Evolutionary conservation across 2,329 filamentous ascomycete genomes (phyloP).

Genomic region (Hypoxylon sp.): DNA sequence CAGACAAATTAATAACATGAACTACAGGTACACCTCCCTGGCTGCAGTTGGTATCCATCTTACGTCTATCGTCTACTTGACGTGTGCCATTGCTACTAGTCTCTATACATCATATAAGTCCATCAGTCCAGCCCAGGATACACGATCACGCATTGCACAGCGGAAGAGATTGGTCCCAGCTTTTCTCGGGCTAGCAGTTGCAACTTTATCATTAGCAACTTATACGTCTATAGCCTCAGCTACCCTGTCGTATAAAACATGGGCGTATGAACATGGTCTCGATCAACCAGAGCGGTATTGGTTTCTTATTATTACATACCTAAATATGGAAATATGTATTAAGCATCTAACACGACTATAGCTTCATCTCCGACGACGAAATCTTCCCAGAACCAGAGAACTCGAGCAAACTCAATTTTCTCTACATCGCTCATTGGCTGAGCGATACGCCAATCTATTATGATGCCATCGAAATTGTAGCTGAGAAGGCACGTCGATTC

Average conservation of each 20-base stretch:
- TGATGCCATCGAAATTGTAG: slow-evolving; percentile 69
- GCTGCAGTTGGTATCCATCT: slow-evolving; percentile 52
- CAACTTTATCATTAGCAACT: slow-evolving; percentile 52
- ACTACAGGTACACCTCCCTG: slow-evolving; percentile 55
- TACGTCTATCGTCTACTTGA: slow-evolving; percentile 53
- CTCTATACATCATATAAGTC: slow-evolving; percentile 57
- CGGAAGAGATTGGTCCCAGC: slow-evolving; percentile 54
- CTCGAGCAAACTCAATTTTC: slow-evolving; percentile 57
- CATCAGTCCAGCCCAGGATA: slow-evolving; percentile 56
- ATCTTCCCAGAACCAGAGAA: slow-evolving; percentile 50
- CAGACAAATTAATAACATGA: slow-evolving; percentile 19
- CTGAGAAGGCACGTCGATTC: slow-evolving; percentile 68
- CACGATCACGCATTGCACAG: slow-evolving; percentile 55
- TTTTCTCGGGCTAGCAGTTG: slow-evolving; percentile 55
- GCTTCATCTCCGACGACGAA: slow-evolving; percentile 49
- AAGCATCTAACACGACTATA: slow-evolving; percentile 36
- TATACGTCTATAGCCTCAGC: slow-evolving; percentile 54
- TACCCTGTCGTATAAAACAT: slow-evolving; percentile 57
- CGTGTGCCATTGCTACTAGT: slow-evolving; percentile 53
- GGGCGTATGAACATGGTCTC: slow-evolving; percentile 58
- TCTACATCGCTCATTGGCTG: slow-evolving; percentile 67
- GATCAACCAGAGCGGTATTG: slow-evolving; percentile 52
- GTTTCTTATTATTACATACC: slow-evolving; percentile 16
- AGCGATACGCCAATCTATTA: slow-evolving; percentile 66
- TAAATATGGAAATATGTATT: not conserved